Evolutionary conservation across 768 basidiomycete species (phyloP), one percentile per base, ranked within the genome.

Genomic region (Imleria badia): DNA sequence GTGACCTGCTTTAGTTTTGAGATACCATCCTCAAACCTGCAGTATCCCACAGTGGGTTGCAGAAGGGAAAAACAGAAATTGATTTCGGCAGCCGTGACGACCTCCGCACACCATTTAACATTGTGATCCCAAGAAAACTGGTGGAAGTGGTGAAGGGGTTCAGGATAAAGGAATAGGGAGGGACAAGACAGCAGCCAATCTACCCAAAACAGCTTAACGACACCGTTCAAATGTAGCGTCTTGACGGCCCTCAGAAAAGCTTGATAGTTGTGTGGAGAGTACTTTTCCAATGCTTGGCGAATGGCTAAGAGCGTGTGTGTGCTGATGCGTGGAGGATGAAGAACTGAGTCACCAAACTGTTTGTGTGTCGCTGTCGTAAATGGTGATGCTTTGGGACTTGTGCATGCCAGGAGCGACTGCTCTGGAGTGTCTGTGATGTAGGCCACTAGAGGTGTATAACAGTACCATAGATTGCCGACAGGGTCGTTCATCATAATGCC

Each of bases 391-490:
- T 45, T 33, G 4, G 23, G 23, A n/a, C 42, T 17, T 7, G n/a
- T 8, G 11, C 42, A 43, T 43, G 42, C 17, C 0, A 43, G 3
- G 8, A 43, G 14, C 0, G 7, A 10, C 9, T 26, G 70, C 62
- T 74, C 72, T 0, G 70, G 71, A 9, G 65, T 70, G 52, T 76
- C 69, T 5, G 66, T 66, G 17, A 74, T 72, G 51, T 64, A 71
- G 0, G 65, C 56, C 9, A 60, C 66, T 6, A 73, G 51, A 4
- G 67, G 69, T 0, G 68, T 71, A 51, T 60, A 71, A 35, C 64
- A 67, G 19, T 60, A 63, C 3, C 57, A 51, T 6, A 46, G 19
- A 17, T 58, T 41, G 2, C 64, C 56, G 2, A n/a, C 26, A 1
- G 64, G 67, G 49, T 73, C 66, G 8, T 58, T 60, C 65, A 75